Conservation (phyloP, 2,329 filamentous ascomycete genomes). For the Zasmidium angulare region DNA sequence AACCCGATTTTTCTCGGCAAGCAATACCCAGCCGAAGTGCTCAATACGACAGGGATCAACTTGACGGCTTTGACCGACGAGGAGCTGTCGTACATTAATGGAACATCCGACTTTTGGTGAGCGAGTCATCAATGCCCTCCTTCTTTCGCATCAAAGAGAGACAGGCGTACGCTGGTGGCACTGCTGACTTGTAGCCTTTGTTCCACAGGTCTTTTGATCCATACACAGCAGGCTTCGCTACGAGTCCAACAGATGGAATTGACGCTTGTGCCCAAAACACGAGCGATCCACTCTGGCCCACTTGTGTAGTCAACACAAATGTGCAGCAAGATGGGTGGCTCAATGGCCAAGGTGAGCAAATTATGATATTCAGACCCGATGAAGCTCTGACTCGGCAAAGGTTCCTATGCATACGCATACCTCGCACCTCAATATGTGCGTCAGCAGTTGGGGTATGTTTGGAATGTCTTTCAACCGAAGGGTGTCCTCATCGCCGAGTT, state of each 20-base stretch:
- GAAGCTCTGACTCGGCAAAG: neutral
- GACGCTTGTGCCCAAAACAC: slow-evolving; percentile 38
- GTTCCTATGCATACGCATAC: slow-evolving; percentile 38
- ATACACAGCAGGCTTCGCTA: slow-evolving; percentile 38
- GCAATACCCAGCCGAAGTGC: slow-evolving; percentile 50
- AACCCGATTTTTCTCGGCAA: slow-evolving; percentile 54
- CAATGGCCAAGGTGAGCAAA: slow-evolving; percentile 20
- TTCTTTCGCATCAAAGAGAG: too few species aligned
- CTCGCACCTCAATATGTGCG: slow-evolving; percentile 60
- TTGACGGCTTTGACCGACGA: slow-evolving; percentile 49
- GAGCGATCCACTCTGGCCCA: slow-evolving; percentile 35
- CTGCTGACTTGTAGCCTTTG: neutral
- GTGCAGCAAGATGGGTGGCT: slow-evolving; percentile 26
- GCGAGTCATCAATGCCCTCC: neutral
- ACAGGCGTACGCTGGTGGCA: neutral
- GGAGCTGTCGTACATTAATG: slow-evolving; percentile 42
- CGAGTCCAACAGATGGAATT: slow-evolving; percentile 37
- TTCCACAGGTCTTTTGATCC: slow-evolving; percentile 36
- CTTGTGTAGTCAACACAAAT: slow-evolving; percentile 27
- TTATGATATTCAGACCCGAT: neutral
- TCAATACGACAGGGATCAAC: slow-evolving; percentile 47
- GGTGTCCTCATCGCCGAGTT: slow-evolving; percentile 40
- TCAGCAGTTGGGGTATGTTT: slow-evolving; percentile 57
- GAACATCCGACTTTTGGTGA: slow-evolving; percentile 35
- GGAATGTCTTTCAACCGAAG: slow-evolving; percentile 57